phyloP scores from a whole-genome alignment of 2,329 filamentous ascomycete genomes.

The Talaromyces islandicus region DNA sequence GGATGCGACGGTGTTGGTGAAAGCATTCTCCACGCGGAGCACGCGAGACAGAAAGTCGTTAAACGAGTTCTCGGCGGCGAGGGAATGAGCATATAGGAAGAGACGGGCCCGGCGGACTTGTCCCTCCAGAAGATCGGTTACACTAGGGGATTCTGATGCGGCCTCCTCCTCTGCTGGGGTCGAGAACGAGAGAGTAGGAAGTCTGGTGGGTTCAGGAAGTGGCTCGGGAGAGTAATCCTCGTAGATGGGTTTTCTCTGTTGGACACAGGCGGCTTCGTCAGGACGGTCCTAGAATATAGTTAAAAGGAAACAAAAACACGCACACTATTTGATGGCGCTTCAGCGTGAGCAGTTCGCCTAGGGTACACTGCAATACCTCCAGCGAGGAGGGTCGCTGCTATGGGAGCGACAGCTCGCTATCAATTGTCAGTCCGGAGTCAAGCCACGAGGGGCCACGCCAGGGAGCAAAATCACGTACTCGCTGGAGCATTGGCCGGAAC shows the following conservation, averaged over 20 bases:
- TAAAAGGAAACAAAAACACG: slow-evolving; percentile 8
- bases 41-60: slow-evolving; percentile 75
- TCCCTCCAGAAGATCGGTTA: slow-evolving; percentile 80
- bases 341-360: slow-evolving; percentile 34
- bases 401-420: slow-evolving; percentile 34
- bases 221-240: slow-evolving; percentile 31
- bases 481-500: slow-evolving; percentile 36
- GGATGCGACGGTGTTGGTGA: slow-evolving; percentile 82
- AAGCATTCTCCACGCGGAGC: slow-evolving; percentile 79
- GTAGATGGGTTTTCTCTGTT: slow-evolving; percentile 40
- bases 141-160: slow-evolving; percentile 53
- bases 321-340: slow-evolving; percentile 34
- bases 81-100: slow-evolving; percentile 70
- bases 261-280: slow-evolving; percentile 10
- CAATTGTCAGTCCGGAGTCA: slow-evolving; percentile 20
- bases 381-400: slow-evolving; percentile 35
- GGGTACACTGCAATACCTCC: slow-evolving; percentile 35
- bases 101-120: slow-evolving; percentile 77
- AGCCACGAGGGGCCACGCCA: neutral
- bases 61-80: slow-evolving; percentile 70
- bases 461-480: slow-evolving; percentile 25
- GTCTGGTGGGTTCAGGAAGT: slow-evolving; percentile 20
- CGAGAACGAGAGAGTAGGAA: slow-evolving; percentile 12
- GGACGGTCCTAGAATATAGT: neutral
- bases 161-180: slow-evolving; percentile 2